These are phyloP conservation scores for Avena sativa DNA, from an alignment of 176 grass and related monocot genomes.

Conservation along the genomic window DNA sequence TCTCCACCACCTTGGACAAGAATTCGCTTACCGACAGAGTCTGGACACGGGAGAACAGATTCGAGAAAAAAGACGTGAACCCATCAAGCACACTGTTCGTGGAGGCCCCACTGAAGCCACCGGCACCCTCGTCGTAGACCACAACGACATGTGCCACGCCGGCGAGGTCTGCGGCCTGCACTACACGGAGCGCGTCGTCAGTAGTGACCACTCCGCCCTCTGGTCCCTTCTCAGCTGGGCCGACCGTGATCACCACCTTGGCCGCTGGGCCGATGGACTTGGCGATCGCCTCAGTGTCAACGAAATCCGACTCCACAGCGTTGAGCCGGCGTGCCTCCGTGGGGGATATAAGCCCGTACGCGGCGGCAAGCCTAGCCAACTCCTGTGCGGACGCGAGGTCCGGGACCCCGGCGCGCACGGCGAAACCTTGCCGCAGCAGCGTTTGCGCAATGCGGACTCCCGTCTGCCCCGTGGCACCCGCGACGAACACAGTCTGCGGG, in stretches of 20 bases:
- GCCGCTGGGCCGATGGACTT: slow-evolving; percentile 89
- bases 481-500: slow-evolving; percentile 78
- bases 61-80: slow-evolving; percentile 76
- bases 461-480: slow-evolving; percentile 82
- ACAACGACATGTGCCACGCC: slow-evolving; percentile 76
- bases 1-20: slow-evolving; percentile 75
- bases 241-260: slow-evolving; percentile 90
- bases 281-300: slow-evolving; percentile 75
- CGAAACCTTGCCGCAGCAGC: slow-evolving; percentile 78
- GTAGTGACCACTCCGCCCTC: slow-evolving; percentile 64
- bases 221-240: slow-evolving; percentile 62
- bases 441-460: slow-evolving; percentile 75
- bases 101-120: slow-evolving; percentile 42
- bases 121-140: slow-evolving; percentile 56
- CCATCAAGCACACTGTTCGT: slow-evolving; percentile 84
- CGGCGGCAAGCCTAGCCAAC: slow-evolving; percentile 66
- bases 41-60: slow-evolving; percentile 67
- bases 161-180: slow-evolving; percentile 84
- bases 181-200: slow-evolving; percentile 81
- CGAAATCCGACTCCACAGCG: slow-evolving; percentile 67
- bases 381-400: slow-evolving; percentile 78
- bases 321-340: slow-evolving; percentile 72
- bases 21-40: slow-evolving; percentile 72
- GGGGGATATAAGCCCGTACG: slow-evolving; percentile 80
- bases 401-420: slow-evolving; percentile 77